phyloP scores from a whole-genome alignment of 345 rosid species.

The Corchorus olitorius region DNA sequence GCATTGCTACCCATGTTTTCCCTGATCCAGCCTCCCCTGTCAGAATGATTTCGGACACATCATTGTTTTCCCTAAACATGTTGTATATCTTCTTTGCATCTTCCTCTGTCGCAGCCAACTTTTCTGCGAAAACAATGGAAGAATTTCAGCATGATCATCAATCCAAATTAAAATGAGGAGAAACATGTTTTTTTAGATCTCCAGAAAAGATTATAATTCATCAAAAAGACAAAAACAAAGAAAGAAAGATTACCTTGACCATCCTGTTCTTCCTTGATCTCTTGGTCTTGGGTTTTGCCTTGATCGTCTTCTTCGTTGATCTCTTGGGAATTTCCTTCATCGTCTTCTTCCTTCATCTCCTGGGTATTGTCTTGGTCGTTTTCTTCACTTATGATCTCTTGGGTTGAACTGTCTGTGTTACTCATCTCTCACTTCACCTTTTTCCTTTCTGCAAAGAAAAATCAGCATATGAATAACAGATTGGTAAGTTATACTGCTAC shows the following conservation, averaged over 20 bases:
- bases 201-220: no score
- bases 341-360: background rate
- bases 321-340: no score
- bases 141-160: background rate
- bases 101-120: background rate
- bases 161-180: background rate
- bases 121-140: background rate
- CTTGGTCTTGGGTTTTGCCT: no score
- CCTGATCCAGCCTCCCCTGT: slow-evolving; percentile 47
- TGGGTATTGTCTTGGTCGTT: background rate
- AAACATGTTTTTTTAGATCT: no score
- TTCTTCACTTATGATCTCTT: background rate
- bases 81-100: background rate
- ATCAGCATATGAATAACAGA: no score
- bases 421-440: background rate
- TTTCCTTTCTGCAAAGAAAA: no score
- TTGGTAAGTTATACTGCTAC: no score
- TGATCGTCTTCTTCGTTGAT: no score
- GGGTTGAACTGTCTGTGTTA: background rate
- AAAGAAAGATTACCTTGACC: background rate
- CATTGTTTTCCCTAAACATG: background rate
- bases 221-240: no score
- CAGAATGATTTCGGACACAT: slow-evolving; percentile 24
- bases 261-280: no score
- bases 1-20: slow-evolving; percentile 54